Percentiles rank a stretch among this genome's conserved stretches.
Evolutionary conservation across 306 rosid species (phyloP).

Genomic region (Canavalia gladiata): DNA sequence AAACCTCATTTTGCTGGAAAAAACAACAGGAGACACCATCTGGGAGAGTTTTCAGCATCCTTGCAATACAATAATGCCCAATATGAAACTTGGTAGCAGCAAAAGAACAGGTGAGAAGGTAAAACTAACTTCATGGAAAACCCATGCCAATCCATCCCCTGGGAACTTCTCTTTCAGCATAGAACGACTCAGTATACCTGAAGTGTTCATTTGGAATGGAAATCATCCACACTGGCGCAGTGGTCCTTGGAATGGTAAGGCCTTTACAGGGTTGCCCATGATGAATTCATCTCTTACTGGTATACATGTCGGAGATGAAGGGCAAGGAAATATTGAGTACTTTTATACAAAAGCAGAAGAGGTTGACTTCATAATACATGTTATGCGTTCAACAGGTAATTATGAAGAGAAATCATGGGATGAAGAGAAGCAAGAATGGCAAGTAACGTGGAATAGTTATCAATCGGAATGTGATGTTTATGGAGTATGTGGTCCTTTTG

Average conservation of each 20-base stretch:
- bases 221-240: slow-evolving; percentile 42
- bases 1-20: slow-evolving; percentile 46
- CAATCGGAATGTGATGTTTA: slow-evolving; percentile 50
- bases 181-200: neutral
- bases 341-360: neutral
- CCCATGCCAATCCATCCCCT: slow-evolving; percentile 48
- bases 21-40: neutral
- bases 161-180: slow-evolving; percentile 46
- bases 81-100: slow-evolving; percentile 36
- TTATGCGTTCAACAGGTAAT: slow-evolving; percentile 36
- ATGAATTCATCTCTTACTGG: neutral
- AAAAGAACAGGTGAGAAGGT: slow-evolving; percentile 21
- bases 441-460: neutral
- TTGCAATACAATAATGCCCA: slow-evolving; percentile 29
- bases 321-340: neutral
- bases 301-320: neutral
- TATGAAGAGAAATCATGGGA: neutral
- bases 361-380: neutral
- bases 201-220: slow-evolving; percentile 46
- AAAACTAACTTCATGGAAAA: slow-evolving; percentile 44
- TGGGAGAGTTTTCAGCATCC: slow-evolving; percentile 61
- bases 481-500: slow-evolving; percentile 46
- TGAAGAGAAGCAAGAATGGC: slow-evolving; percentile 32
- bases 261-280: neutral
- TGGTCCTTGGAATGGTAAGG: slow-evolving; percentile 36